phyloP scores from a whole-genome alignment of 129 eudicot genomes.

The Pulicaria dysenterica region DNA sequence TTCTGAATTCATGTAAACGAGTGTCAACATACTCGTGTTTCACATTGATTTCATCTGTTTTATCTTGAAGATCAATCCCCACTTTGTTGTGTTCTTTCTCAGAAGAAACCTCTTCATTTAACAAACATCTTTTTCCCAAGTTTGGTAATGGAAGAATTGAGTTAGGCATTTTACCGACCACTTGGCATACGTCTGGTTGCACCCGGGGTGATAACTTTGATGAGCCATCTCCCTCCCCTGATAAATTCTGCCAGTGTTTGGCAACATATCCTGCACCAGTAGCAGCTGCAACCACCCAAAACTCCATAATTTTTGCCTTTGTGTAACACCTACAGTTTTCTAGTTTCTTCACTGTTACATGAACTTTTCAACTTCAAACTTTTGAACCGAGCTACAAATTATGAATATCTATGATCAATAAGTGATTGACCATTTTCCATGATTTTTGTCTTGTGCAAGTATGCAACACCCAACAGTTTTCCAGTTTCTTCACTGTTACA shows the following conservation, averaged over 20 bases:
- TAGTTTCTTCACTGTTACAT: slow-evolving; percentile 11
- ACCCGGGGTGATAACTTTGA: slow-evolving; percentile 31
- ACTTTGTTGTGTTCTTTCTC: slow-evolving; percentile 20
- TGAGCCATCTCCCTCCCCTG: slow-evolving; percentile 49
- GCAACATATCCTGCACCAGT: slow-evolving; percentile 79
- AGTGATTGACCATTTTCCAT: too few species aligned
- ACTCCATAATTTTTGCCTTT: slow-evolving; percentile 49
- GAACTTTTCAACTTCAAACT: neutral
- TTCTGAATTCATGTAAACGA: slow-evolving; percentile 23
- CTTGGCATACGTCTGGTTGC: slow-evolving; percentile 33
- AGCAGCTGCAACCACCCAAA: slow-evolving; percentile 92
- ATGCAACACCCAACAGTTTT: too few species aligned
- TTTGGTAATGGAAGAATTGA: slow-evolving; percentile 40
- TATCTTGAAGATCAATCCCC: slow-evolving; percentile 20
- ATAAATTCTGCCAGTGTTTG: slow-evolving; percentile 58
- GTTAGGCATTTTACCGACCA: slow-evolving; percentile 41
- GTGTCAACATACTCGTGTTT: slow-evolving; percentile 2
- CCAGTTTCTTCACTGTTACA: too few species aligned
- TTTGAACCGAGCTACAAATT: neutral
- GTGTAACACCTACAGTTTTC: slow-evolving; percentile 2
- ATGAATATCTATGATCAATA: too few species aligned
- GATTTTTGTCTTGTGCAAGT: too few species aligned
- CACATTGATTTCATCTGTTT: neutral
- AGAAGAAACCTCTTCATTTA: slow-evolving; percentile 22
- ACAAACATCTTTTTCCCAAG: slow-evolving; percentile 29